Conservation (phyloP, 345 rosid species). For the Linum lewisii region DNA sequence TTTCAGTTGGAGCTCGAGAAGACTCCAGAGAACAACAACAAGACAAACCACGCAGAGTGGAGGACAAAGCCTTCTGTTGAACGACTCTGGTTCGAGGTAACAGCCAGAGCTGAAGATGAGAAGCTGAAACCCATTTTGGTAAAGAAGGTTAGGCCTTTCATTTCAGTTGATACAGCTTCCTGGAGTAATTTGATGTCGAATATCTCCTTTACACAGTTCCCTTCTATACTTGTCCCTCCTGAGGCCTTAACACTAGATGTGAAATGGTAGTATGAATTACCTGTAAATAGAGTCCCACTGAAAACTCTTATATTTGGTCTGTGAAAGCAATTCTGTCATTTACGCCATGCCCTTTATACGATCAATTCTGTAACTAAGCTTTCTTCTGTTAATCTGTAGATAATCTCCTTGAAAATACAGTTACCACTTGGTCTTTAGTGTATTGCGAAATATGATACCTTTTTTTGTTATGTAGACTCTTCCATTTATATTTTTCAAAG, state of each 20-base stretch:
- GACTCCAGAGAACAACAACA: slow-evolving; percentile 28
- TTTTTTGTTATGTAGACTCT: no score
- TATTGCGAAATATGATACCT: no score
- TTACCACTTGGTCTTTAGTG: no score
- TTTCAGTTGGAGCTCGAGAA: slow-evolving; percentile 60
- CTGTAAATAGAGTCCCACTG: slow-evolving; percentile 14
- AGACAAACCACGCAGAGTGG: slow-evolving; percentile 45
- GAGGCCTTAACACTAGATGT: slow-evolving; percentile 77
- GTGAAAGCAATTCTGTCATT: no score
- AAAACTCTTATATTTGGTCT: no score
- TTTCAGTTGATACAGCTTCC: slow-evolving; percentile 45
- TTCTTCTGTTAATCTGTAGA: no score
- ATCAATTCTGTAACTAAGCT: no score
- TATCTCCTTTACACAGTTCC: slow-evolving; percentile 66
- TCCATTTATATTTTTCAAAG: no score
- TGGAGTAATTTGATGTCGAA: slow-evolving; percentile 66
- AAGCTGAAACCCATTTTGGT: slow-evolving; percentile 37
- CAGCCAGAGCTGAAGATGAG: slow-evolving; percentile 44
- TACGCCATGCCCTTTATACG: no score
- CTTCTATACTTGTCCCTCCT: slow-evolving; percentile 58
- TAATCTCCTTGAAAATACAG: no score
- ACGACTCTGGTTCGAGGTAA: slow-evolving; percentile 55
- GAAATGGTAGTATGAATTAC: slow-evolving; percentile 44
- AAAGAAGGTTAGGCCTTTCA: slow-evolving; percentile 50
- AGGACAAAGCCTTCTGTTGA: slow-evolving; percentile 54